Conservation (phyloP, 2,329 filamentous ascomycete genomes). For the Sclerotinia spermophila region DNA sequence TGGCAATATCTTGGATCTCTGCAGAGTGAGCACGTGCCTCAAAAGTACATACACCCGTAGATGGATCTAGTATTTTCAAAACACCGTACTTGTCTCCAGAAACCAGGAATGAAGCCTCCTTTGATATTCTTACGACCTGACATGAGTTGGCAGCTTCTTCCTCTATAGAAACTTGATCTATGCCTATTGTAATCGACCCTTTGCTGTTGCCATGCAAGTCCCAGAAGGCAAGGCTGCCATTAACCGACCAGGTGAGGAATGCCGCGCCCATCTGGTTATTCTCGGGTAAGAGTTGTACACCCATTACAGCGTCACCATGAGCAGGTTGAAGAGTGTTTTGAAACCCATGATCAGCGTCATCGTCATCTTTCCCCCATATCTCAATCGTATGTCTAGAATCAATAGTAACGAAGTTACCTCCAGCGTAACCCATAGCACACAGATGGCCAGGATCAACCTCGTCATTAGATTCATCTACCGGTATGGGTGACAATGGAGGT, state of each 20-base stretch:
- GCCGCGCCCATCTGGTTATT: constrained; percentile 61
- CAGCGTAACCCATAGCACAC: constrained; percentile 66
- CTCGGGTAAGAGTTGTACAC: constrained; percentile 62
- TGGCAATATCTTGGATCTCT: constrained; percentile 77
- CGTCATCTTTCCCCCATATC: constrained; percentile 41
- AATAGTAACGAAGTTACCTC: constrained; percentile 66
- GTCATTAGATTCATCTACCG: constrained; percentile 22
- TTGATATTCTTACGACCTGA: constrained; percentile 56
- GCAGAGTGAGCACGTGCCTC: constrained; percentile 82
- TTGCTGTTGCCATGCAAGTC: constrained; percentile 66
- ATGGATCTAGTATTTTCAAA: constrained; percentile 62
- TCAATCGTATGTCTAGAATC: constrained; percentile 74
- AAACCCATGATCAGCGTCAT: constrained; percentile 37
- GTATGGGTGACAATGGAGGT: constrained; percentile 35
- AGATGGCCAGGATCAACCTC: constrained; percentile 42
- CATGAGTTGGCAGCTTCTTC: constrained; percentile 56
- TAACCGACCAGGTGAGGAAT: constrained; percentile 86
- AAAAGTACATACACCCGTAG: constrained; percentile 58
- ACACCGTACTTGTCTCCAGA: constrained; percentile 86
- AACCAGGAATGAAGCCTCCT: constrained; percentile 64
- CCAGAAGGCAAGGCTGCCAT: constrained; percentile 82
- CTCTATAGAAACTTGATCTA: constrained; percentile 60
- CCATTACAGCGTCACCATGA: constrained; percentile 64
- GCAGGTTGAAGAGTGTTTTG: constrained; percentile 55
- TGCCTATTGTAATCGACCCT: constrained; percentile 59